Evolutionary conservation across 768 basidiomycete genomes (phyloP).

Genomic region (Omphalotus guepiniiformis): DNA sequence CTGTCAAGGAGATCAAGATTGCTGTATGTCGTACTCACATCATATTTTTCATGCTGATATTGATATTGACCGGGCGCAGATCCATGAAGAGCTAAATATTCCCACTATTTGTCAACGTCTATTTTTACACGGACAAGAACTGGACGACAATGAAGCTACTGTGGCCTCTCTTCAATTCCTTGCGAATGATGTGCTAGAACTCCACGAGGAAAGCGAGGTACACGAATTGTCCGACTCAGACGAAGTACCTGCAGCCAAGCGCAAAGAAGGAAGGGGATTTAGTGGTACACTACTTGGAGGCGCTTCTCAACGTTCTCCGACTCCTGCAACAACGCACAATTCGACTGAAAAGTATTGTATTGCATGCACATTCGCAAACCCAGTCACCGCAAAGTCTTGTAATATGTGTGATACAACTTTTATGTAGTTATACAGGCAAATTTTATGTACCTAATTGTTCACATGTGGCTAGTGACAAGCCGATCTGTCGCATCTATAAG

Average conservation of each 20-base stretch:
- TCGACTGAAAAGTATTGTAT: constrained; percentile 50
- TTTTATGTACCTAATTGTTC: constrained; percentile 21
- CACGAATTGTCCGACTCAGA: constrained; percentile 54
- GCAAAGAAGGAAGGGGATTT: constrained; percentile 65
- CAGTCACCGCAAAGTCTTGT: constrained; percentile 37
- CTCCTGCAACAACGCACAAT: constrained; percentile 18
- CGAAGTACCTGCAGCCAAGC: constrained; percentile 37
- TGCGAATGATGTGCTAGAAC: constrained; percentile 60
- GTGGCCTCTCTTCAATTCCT: constrained; percentile 48
- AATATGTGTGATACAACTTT: constrained; percentile 44
- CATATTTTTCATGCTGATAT: not conserved
- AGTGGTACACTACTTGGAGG: constrained; percentile 67
- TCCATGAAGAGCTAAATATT: constrained; percentile 58
- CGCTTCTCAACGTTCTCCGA: no score
- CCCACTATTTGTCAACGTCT: constrained; percentile 77
- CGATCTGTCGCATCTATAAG: constrained; percentile 8
- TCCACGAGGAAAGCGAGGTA: constrained; percentile 60
- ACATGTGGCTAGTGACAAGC: constrained; percentile 20
- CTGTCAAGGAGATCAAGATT: constrained; percentile 76
- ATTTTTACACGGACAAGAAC: constrained; percentile 56
- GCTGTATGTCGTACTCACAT: constrained; percentile 41
- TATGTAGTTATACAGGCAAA: not conserved
- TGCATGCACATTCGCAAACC: constrained; percentile 58
- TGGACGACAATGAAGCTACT: constrained; percentile 58
- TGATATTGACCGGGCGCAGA: constrained; percentile 30